phyloP scores from a whole-genome alignment of 1,284 basidiomycete species.

The Microbotryum scabiosae region DNA sequence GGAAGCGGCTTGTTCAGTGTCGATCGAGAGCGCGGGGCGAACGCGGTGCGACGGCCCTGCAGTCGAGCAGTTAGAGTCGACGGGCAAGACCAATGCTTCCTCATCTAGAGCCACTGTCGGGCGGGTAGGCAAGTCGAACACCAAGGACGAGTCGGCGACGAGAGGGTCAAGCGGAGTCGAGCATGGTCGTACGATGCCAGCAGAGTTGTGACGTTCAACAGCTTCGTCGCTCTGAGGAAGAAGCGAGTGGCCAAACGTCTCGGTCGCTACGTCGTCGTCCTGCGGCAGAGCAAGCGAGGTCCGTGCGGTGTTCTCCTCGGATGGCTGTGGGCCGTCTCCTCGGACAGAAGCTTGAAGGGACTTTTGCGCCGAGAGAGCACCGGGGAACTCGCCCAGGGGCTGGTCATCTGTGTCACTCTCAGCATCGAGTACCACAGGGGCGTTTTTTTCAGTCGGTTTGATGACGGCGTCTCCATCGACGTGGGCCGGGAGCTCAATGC shows the following conservation, averaged over 20 bases:
- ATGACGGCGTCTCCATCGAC: background rate
- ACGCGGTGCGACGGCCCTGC: no score
- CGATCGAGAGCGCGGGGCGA: no score
- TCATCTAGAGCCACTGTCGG: no score
- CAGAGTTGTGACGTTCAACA: slow-evolving; percentile 11
- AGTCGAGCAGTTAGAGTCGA: no score
- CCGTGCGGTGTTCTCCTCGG: slow-evolving; percentile 46
- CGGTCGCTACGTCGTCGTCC: background rate
- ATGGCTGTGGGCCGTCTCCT: slow-evolving; percentile 54
- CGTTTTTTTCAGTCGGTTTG: slow-evolving; percentile 1
- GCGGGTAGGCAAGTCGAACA: slow-evolving; percentile 13
- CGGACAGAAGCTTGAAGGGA: slow-evolving; percentile 45
- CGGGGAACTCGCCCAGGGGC: slow-evolving; percentile 64
- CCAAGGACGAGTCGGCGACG: slow-evolving; percentile 21
- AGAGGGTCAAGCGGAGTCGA: slow-evolving; percentile 23
- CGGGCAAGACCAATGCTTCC: no score
- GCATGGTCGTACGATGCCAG: slow-evolving; percentile 12
- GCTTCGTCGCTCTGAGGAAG: slow-evolving; percentile 26
- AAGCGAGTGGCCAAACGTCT: slow-evolving; percentile 18
- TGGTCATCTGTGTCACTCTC: slow-evolving; percentile 49
- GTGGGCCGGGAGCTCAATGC: background rate
- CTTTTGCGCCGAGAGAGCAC: slow-evolving; percentile 63
- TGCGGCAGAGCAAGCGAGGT: background rate
- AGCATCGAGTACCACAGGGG: background rate
- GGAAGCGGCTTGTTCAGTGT: no score